These are phyloP conservation scores for Psilocybe mexicana DNA, from an alignment of 1,284 basidiomycete species.

Conservation along the genomic window DNA sequence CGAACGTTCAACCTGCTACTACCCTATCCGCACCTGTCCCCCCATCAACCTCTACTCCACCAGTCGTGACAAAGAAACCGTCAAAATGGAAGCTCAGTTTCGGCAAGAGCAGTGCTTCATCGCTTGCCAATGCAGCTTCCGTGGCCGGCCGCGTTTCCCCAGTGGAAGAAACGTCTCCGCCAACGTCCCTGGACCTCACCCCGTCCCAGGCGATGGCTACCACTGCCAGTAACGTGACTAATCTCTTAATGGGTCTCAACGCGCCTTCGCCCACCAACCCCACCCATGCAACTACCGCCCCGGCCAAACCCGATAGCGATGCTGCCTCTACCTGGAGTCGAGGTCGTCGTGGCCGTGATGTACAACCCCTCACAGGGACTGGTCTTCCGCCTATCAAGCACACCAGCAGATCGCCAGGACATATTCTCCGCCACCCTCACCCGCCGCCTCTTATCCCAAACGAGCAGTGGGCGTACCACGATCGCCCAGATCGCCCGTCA, in stretches of 20 bases:
- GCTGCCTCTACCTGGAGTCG: constrained; percentile 38
- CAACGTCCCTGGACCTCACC: constrained; percentile 26
- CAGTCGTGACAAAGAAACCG: constrained; percentile 64
- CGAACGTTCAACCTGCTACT: constrained; percentile 22
- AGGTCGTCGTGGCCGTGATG: constrained; percentile 37
- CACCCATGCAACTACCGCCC: constrained; percentile 27
- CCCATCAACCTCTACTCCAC: constrained; percentile 27
- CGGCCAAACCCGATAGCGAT: constrained; percentile 24
- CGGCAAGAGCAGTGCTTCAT: constrained; percentile 53
- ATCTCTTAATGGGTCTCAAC: constrained; percentile 66
- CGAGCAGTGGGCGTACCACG: constrained; percentile 10
- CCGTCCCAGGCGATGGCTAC: constrained; percentile 44
- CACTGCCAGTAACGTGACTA: constrained; percentile 70
- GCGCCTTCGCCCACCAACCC: constrained; percentile 37
- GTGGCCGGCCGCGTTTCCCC: constrained; percentile 40
- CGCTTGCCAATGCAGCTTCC: constrained; percentile 34
- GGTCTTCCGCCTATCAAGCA: constrained; percentile 20
- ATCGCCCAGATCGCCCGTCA: constrained; percentile 10
- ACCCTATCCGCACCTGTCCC: constrained; percentile 17
- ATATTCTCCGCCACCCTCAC: constrained; percentile 18
- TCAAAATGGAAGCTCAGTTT: constrained; percentile 81
- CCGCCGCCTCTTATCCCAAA: background rate
- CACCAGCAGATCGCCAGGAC: constrained; percentile 30
- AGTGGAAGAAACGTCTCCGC: constrained; percentile 43
- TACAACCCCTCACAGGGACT: constrained; percentile 10